A percentile compares a stretch with the other conserved stretches of the same genome.
Evolutionary conservation across 2,329 filamentous ascomycete genomes (phyloP).

Genomic region (Coniochaeta ligniaria): DNA sequence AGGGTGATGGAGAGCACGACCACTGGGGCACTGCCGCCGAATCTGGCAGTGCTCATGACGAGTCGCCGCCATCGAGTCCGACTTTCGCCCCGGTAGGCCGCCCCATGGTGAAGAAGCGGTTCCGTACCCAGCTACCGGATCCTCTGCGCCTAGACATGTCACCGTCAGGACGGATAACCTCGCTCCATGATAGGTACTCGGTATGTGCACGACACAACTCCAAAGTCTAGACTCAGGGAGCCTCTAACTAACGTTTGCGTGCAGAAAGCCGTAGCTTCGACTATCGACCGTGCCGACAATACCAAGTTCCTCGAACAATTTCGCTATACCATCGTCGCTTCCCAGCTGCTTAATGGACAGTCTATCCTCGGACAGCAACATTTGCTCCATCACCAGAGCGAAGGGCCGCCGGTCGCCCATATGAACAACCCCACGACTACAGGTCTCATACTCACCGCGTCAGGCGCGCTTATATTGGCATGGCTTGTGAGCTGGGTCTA

Average conservation of each 20-base stretch:
- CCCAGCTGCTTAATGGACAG: conserved; percentile 74
- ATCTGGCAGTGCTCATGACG: conserved; percentile 23
- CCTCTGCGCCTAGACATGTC: conserved; percentile 35
- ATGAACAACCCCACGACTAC: conserved; percentile 29
- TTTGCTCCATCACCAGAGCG: conserved; percentile 14
- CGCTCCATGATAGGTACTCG: conserved; percentile 42
- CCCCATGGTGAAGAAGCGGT: conserved; percentile 45
- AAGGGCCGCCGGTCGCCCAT: conserved; percentile 4
- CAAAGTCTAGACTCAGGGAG: conserved; percentile 15
- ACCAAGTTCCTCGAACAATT: conserved; percentile 86
- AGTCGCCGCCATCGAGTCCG: conserved; percentile 40
- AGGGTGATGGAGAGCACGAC: conserved; percentile 40
- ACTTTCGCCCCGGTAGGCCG: conserved; percentile 51
- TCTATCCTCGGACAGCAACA: conserved; percentile 40
- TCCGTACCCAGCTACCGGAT: conserved; percentile 39
- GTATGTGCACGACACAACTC: conserved; percentile 27
- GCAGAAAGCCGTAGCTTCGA: conserved; percentile 63
- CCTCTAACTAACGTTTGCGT: conserved; percentile 11
- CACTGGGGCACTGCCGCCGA: conserved; percentile 32
- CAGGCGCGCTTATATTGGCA: conserved; percentile 60
- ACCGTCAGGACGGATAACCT: conserved; percentile 30
- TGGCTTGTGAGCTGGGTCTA: conserved; percentile 68
- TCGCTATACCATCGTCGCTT: conserved; percentile 87
- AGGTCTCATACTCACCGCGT: conserved; percentile 46
- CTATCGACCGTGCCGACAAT: conserved; percentile 71